phyloP scores from a whole-genome alignment of 352 stramenopile genomes.

The Globisporangium parvum region DNA sequence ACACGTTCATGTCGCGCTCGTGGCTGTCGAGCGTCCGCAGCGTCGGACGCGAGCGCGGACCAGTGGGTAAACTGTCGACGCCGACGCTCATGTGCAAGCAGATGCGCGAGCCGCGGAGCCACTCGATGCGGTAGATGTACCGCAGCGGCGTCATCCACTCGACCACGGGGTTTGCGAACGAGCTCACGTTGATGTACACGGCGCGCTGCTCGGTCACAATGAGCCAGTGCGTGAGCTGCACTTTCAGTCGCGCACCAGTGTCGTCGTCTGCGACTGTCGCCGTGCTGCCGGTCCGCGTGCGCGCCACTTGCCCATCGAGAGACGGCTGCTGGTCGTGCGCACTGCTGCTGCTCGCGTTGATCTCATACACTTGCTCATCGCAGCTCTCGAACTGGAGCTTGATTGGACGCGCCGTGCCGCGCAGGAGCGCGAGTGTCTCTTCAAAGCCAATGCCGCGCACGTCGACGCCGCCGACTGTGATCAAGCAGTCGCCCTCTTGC shows the following conservation, averaged over 20 bases:
- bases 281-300: too few relatives aligned
- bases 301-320: too few relatives aligned
- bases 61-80: conserved; percentile 80
- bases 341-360: conserved; percentile 3
- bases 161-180: conserved; percentile 65
- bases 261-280: conserved; percentile 14
- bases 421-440: conserved; percentile 73
- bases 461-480: conserved; percentile 73
- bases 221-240: conserved; percentile 79
- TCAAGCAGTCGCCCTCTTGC: conserved; percentile 71
- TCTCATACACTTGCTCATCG: conserved; percentile 53
- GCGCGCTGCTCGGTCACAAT: conserved; percentile 85
- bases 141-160: conserved; percentile 88
- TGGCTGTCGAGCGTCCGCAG: conserved; percentile 67
- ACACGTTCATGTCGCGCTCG: conserved; percentile 83
- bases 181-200: conserved; percentile 83
- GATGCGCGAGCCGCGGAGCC: conserved; percentile 52
- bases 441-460: conserved; percentile 83
- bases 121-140: conserved; percentile 82
- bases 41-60: conserved; percentile 60
- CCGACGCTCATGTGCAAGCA: conserved; percentile 78
- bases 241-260: conserved; percentile 40
- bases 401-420: conserved; percentile 63
- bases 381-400: conserved; percentile 78
- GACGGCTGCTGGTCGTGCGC: neutral